Percentiles rank a stretch among this genome's conserved stretches.
phyloP scores from a whole-genome alignment of 1,139 yeast species.

The Zygoascus sp. region DNA sequence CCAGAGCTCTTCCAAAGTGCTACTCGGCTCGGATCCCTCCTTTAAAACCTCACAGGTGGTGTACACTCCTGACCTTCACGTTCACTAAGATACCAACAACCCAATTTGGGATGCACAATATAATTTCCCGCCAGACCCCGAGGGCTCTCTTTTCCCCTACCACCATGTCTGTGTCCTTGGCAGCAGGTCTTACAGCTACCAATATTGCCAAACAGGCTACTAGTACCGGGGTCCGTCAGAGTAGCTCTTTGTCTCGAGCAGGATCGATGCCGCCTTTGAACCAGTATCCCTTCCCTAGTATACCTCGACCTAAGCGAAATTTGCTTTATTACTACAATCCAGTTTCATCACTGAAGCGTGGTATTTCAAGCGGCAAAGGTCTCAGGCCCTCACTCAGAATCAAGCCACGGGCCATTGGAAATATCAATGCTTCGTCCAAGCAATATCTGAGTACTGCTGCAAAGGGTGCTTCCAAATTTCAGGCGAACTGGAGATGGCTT shows the following conservation, averaged over 20 bases:
- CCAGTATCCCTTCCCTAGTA: slow-evolving; percentile 43
- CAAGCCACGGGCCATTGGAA: slow-evolving; percentile 11
- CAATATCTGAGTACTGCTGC: slow-evolving; percentile 7
- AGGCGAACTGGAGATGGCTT: slow-evolving; percentile 31
- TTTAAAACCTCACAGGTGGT: too few species aligned
- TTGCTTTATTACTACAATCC: slow-evolving; percentile 45
- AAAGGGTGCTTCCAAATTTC: neutral
- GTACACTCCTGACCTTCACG: slow-evolving; percentile 1
- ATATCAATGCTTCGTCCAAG: neutral
- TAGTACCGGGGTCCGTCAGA: neutral
- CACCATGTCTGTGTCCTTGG: neutral
- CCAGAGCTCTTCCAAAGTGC: neutral
- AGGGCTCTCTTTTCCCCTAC: neutral
- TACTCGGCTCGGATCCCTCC: neutral
- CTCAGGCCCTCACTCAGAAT: slow-evolving; percentile 10
- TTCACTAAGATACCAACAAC: neutral
- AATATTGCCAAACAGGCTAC: neutral
- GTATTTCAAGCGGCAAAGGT: slow-evolving; percentile 19
- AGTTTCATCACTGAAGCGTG: slow-evolving; percentile 28
- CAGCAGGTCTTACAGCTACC: neutral
- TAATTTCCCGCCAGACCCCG: neutral
- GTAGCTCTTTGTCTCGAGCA: neutral
- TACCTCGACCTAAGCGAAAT: slow-evolving; percentile 62
- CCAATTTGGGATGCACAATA: slow-evolving; percentile 5
- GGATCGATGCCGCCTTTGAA: neutral